These are phyloP conservation scores for Conringia planisiliqua DNA, from an alignment of 345 rosid genomes.

Conservation along the genomic window DNA sequence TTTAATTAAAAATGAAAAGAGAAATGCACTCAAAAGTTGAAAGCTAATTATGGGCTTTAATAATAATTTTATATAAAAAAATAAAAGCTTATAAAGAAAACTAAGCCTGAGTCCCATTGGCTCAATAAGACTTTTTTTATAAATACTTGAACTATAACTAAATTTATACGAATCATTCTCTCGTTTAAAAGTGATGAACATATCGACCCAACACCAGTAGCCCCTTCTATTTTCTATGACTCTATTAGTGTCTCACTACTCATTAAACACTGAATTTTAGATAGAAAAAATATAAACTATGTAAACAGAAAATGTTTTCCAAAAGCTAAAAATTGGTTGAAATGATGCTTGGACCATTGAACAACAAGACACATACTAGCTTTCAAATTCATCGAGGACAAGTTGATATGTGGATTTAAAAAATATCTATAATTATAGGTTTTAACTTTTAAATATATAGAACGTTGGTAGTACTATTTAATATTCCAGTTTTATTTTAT, in stretches of 20 bases:
- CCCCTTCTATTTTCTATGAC: background rate
- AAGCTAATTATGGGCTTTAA: conserved; percentile 7
- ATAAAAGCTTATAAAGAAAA: background rate
- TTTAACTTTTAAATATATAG: too few relatives aligned
- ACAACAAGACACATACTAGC: background rate
- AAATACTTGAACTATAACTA: background rate
- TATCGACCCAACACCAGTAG: background rate
- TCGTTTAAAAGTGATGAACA: background rate
- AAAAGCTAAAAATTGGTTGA: background rate
- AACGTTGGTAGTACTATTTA: too few relatives aligned
- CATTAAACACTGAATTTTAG: background rate
- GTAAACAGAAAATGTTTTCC: background rate
- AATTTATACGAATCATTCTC: background rate
- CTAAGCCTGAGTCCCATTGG: background rate
- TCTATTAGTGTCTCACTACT: background rate
- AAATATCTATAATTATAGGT: too few relatives aligned
- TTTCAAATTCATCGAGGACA: background rate
- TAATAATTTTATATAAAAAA: background rate
- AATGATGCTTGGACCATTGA: background rate
- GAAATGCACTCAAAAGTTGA: background rate
- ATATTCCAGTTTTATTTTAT: too few relatives aligned
- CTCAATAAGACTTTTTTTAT: background rate
- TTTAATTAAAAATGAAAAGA: background rate
- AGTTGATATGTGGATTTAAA: too few relatives aligned
- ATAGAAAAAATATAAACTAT: background rate